Evolutionary conservation across 768 basidiomycete genomes (phyloP).

Genomic region (Boletus rufocinnamomeus): DNA sequence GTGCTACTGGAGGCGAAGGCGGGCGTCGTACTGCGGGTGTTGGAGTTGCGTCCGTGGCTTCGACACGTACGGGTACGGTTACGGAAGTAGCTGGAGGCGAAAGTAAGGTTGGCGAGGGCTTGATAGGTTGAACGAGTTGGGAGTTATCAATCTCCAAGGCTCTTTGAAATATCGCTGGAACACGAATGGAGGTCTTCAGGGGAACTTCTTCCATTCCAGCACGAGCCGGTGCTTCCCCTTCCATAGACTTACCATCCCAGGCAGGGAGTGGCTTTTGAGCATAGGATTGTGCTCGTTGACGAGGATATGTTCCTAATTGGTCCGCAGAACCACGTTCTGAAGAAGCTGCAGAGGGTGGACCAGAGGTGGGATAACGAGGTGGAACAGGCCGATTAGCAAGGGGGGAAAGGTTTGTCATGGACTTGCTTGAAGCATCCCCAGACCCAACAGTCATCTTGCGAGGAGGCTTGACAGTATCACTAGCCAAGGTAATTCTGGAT

Average conservation of each 20-base stretch:
- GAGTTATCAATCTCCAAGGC: slow-evolving; percentile 7
- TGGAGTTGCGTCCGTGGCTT: neutral
- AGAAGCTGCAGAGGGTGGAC: slow-evolving; percentile 48
- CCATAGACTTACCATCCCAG: slow-evolving; percentile 21
- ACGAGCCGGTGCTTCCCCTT: slow-evolving; percentile 9
- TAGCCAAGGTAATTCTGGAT: slow-evolving; percentile 64
- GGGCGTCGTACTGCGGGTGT: slow-evolving; percentile 1
- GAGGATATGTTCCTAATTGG: slow-evolving; percentile 19
- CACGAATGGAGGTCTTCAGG: neutral
- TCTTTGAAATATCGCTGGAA: slow-evolving; percentile 9
- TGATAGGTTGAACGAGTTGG: slow-evolving; percentile 6
- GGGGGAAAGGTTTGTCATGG: slow-evolving; percentile 45
- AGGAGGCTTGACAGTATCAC: slow-evolving; percentile 32
- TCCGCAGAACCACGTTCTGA: slow-evolving; percentile 34
- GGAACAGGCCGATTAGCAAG: slow-evolving; percentile 62
- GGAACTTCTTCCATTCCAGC: slow-evolving; percentile 6
- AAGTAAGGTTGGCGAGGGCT: slow-evolving; percentile 1
- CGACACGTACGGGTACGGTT: slow-evolving; percentile 4
- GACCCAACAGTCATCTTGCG: slow-evolving; percentile 36
- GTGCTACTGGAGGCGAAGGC: slow-evolving; percentile 1
- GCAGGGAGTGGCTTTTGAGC: slow-evolving; percentile 23
- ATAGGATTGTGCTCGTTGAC: slow-evolving; percentile 32
- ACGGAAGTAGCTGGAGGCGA: slow-evolving; percentile 8
- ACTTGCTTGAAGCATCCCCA: slow-evolving; percentile 30
- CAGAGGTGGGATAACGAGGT: slow-evolving; percentile 52